phyloP scores from a whole-genome alignment of 768 basidiomycete genomes.

The Suillus hirtellus region DNA sequence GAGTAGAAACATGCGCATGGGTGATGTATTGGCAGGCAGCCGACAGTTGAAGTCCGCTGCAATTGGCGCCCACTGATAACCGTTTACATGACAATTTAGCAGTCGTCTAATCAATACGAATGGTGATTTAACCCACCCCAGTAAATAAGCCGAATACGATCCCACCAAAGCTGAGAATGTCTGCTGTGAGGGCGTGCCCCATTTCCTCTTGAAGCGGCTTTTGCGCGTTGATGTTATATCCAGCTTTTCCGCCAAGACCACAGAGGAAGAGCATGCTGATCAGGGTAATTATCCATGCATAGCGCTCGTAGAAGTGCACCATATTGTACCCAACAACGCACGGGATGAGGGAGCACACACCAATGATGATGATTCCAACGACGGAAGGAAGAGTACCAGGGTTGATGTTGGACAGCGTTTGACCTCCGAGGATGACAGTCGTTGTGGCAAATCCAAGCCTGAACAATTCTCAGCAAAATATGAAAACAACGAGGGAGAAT shows the following conservation, averaged over 20 bases:
- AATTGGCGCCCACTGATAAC: constrained; percentile 44
- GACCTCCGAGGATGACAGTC: constrained; percentile 54
- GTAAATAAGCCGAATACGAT: constrained; percentile 50
- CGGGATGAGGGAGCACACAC: constrained; percentile 41
- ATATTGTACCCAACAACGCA: constrained; percentile 49
- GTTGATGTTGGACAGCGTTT: constrained; percentile 49
- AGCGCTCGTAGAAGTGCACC: constrained; percentile 53
- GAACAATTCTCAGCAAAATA: background rate
- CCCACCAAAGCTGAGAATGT: constrained; percentile 52
- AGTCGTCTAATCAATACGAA: background rate
- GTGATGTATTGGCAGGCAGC: constrained; percentile 44
- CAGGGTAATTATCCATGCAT: constrained; percentile 51
- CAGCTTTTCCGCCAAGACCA: constrained; percentile 48
- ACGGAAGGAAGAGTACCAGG: constrained; percentile 45
- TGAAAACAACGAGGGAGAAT: background rate
- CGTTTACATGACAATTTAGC: background rate
- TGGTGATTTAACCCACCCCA: constrained; percentile 33
- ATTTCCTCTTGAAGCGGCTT: constrained; percentile 40
- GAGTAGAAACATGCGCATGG: constrained; percentile 45
- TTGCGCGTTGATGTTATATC: constrained; percentile 46
- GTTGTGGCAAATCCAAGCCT: constrained; percentile 51
- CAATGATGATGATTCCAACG: constrained; percentile 50
- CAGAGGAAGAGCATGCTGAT: constrained; percentile 53
- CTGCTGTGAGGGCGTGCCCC: constrained; percentile 44
- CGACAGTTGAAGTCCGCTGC: constrained; percentile 58